Evolutionary conservation across 192 early-diverging fungal species (phyloP).

Genomic region (Coemansia sp.): DNA sequence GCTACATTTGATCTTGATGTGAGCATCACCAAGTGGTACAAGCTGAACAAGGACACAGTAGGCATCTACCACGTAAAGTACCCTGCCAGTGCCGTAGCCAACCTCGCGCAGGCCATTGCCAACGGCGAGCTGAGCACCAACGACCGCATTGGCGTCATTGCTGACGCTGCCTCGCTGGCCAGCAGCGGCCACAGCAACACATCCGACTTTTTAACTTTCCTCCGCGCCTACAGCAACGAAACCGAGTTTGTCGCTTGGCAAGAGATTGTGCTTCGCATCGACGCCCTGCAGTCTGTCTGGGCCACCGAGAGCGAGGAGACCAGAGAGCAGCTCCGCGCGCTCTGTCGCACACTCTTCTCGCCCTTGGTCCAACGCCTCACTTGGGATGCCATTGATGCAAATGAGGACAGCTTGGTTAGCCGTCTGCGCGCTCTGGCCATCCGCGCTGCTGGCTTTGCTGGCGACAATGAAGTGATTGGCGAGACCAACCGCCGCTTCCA

Average conservation of each 20-base stretch:
- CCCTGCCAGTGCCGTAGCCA: constrained; percentile 55
- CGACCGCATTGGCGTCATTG: constrained; percentile 82
- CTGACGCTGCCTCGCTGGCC: constrained; percentile 79
- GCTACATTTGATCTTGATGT: constrained; percentile 54
- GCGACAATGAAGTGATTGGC: constrained; percentile 60
- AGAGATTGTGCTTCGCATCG: constrained; percentile 60
- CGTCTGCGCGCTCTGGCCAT: constrained; percentile 77
- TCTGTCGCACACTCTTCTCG: constrained; percentile 72
- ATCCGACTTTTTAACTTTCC: constrained; percentile 69
- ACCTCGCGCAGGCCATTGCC: constrained; percentile 59
- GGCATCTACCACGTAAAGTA: constrained; percentile 88
- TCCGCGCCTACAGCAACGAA: constrained; percentile 72
- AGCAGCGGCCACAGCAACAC: constrained; percentile 80
- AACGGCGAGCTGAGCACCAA: constrained; percentile 59
- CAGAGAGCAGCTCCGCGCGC: constrained; percentile 59
- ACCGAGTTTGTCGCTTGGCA: constrained; percentile 78
- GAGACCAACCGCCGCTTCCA: constrained; percentile 73
- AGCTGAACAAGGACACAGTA: constrained; percentile 79
- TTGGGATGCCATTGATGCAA: constrained; percentile 63
- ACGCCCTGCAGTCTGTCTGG: constrained; percentile 63
- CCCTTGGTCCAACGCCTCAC: constrained; percentile 72
- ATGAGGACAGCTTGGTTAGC: constrained; percentile 73
- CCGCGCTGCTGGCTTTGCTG: constrained; percentile 65
- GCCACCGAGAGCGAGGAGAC: constrained; percentile 65
- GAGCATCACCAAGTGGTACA: constrained; percentile 63